Evolutionary conservation across 2,329 filamentous ascomycete genomes (phyloP).

Genomic region (Alternaria conjuncta): DNA sequence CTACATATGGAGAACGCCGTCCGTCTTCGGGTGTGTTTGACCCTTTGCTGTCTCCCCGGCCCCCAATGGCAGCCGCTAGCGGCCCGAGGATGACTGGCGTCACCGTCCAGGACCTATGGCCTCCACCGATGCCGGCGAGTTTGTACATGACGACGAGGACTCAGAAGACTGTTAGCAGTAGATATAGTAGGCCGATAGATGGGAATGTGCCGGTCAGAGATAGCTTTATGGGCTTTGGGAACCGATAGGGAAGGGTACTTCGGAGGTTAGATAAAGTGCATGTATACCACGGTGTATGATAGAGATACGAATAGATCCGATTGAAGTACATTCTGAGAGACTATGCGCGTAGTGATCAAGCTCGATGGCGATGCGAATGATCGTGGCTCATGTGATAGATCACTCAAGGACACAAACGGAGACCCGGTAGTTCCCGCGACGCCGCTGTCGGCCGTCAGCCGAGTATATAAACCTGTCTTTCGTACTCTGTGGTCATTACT

Average conservation of each 20-base stretch:
- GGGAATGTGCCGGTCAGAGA: constrained; percentile 9
- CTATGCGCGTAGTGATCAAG: not conserved
- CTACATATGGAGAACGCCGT: constrained; percentile 2
- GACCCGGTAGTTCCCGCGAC: not conserved
- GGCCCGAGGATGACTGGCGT: constrained; percentile 19
- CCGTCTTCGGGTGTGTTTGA: constrained; percentile 21
- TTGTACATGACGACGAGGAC: not conserved
- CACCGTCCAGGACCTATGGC: constrained; percentile 16
- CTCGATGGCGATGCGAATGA: not conserved
- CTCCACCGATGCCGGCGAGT: constrained; percentile 13
- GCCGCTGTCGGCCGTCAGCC: not conserved
- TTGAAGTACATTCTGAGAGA: not conserved
- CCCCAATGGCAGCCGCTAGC: not conserved
- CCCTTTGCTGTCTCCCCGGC: not conserved
- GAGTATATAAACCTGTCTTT: not conserved
- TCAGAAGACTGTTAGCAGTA: not conserved
- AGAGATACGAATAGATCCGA: not conserved
- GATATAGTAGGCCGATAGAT: constrained; percentile 9
- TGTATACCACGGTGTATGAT: not conserved
- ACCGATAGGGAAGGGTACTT: not conserved
- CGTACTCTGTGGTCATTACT: not conserved
- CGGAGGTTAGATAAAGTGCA: not conserved
- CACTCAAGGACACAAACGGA: not conserved
- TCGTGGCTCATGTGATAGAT: not conserved
- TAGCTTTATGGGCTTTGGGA: constrained; percentile 7